Percentiles rank a stretch among this genome's conserved stretches.
phyloP scores from a whole-genome alignment of 2,329 filamentous ascomycete genomes.

The Aspergillus puulaauensis region DNA sequence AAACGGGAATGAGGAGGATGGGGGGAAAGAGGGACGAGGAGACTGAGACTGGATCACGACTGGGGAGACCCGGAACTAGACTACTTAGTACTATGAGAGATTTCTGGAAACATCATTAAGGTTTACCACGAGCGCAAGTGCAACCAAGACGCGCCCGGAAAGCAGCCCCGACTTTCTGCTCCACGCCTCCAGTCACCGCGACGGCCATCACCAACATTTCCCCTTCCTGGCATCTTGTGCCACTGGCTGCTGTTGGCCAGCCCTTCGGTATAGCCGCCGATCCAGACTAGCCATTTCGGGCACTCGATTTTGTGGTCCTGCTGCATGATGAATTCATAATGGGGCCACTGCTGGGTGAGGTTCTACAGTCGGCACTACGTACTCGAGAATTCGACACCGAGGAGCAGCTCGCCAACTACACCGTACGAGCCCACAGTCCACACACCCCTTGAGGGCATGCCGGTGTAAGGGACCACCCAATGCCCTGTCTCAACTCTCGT shows the following conservation, averaged over 20 bases:
- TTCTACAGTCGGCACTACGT: too few relatives aligned
- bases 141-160: not conserved
- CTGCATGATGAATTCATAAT: not conserved
- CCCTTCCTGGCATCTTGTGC: not conserved
- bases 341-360: too few relatives aligned
- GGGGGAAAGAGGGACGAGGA: not conserved
- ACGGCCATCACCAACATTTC: not conserved
- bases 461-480: too few relatives aligned
- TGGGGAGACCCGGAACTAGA: too few relatives aligned
- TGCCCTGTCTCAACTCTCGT: too few relatives aligned
- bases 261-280: not conserved
- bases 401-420: too few relatives aligned
- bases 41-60: too few relatives aligned
- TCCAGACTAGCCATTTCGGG: not conserved
- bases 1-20: not conserved
- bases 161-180: not conserved
- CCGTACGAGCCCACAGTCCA: too few relatives aligned
- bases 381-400: too few relatives aligned
- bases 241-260: not conserved
- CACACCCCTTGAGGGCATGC: too few relatives aligned
- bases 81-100: not conserved
- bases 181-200: not conserved
- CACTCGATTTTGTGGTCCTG: not conserved
- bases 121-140: not conserved
- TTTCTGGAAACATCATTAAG: slow-evolving; percentile 5